These are phyloP conservation scores for Aurifilum marmelostoma DNA, from an alignment of 2,329 filamentous ascomycete genomes.

Conservation along the genomic window DNA sequence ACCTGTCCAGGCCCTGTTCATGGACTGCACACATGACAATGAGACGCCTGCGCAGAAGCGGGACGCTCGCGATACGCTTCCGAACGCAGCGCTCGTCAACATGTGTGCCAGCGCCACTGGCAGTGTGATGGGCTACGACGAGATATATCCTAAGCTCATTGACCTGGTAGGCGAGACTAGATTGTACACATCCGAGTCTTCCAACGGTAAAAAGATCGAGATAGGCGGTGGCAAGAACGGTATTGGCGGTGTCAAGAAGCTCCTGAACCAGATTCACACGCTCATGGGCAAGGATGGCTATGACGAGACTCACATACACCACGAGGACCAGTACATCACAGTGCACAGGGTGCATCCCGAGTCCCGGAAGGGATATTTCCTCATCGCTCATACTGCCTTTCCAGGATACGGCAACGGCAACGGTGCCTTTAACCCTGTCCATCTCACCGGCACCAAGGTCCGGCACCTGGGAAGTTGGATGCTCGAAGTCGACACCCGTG, in stretches of 20 bases:
- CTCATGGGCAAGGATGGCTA: slow-evolving; percentile 95
- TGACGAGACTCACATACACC: slow-evolving; percentile 93
- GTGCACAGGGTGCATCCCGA: slow-evolving; percentile 93
- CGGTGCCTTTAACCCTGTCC: slow-evolving; percentile 76
- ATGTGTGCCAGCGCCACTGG: slow-evolving; percentile 96
- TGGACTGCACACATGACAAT: slow-evolving; percentile 99
- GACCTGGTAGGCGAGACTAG: slow-evolving; percentile 90
- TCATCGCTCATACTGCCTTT: slow-evolving; percentile 95
- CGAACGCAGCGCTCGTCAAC: slow-evolving; percentile 89
- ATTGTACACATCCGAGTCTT: slow-evolving; percentile 78
- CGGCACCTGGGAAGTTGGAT: slow-evolving; percentile 89
- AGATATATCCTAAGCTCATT: slow-evolving; percentile 91
- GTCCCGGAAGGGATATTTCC: slow-evolving; percentile 89
- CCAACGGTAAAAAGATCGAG: slow-evolving; percentile 61
- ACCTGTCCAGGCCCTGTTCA: slow-evolving; percentile 91
- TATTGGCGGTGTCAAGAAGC: slow-evolving; percentile 87
- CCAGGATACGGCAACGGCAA: slow-evolving; percentile 87
- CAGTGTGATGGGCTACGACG: slow-evolving; percentile 97
- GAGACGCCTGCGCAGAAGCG: slow-evolving; percentile 94
- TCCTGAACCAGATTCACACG: slow-evolving; percentile 92
- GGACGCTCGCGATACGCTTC: slow-evolving; percentile 89
- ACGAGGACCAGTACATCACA: slow-evolving; percentile 94
- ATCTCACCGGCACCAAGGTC: slow-evolving; percentile 81
- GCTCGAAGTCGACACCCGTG: slow-evolving; percentile 81
- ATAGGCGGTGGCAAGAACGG: slow-evolving; percentile 75